These are phyloP conservation scores for Sanghuangporus sanghuang DNA, from an alignment of 1,284 basidiomycete genomes.

Conservation along the genomic window DNA sequence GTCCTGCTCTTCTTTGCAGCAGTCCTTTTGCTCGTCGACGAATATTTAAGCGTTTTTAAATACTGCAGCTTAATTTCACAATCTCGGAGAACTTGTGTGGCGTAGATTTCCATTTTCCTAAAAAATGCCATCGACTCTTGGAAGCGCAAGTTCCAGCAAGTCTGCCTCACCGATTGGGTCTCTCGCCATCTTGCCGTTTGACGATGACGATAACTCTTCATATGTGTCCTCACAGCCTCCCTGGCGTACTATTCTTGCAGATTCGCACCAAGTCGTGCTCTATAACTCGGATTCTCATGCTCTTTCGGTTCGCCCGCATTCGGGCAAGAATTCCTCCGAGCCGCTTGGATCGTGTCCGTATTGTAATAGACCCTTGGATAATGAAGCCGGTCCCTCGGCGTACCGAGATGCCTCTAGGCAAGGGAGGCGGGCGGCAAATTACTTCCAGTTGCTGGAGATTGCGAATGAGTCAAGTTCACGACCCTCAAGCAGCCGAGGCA, in stretches of 20 bases:
- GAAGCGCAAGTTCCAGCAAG: neutral
- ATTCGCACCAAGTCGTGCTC: slow-evolving; percentile 81
- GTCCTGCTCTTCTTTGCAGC: neutral
- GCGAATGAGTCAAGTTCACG: slow-evolving; percentile 61
- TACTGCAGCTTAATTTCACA: neutral
- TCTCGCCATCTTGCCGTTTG: neutral
- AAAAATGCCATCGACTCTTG: neutral
- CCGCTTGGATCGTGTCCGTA: slow-evolving; percentile 54
- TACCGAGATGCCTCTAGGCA: slow-evolving; percentile 25
- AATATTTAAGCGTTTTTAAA: neutral
- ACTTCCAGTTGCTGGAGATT: slow-evolving; percentile 67
- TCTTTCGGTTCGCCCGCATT: slow-evolving; percentile 55
- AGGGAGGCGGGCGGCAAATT: slow-evolving; percentile 56
- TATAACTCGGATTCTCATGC: slow-evolving; percentile 87
- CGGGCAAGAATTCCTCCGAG: slow-evolving; percentile 25
- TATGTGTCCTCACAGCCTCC: neutral
- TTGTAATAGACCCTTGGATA: slow-evolving; percentile 53
- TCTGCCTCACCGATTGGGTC: slow-evolving; percentile 2
- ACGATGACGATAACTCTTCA: neutral
- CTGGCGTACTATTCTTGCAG: slow-evolving; percentile 72
- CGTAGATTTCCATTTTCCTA: too few species aligned
- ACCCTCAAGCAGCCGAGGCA: slow-evolving; percentile 44
- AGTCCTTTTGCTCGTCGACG: neutral
- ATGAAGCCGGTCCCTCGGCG: slow-evolving; percentile 21
- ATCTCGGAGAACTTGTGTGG: neutral